phyloP scores from a whole-genome alignment of 495 filamentous ascomycete genomes.

The Penicillium antarcticum region DNA sequence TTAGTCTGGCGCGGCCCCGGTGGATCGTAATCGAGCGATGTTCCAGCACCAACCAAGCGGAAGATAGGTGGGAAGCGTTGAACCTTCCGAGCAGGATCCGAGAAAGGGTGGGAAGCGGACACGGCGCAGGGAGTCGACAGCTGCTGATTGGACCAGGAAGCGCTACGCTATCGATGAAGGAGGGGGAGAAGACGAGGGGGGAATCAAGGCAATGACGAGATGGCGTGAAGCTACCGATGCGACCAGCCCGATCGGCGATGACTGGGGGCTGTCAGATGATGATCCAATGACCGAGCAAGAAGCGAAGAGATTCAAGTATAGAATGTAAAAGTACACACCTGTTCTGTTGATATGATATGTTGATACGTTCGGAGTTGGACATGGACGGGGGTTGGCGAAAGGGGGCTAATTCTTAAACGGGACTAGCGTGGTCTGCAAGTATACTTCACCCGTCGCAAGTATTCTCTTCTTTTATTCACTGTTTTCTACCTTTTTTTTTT shows the following conservation, averaged over 20 bases:
- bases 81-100: slow-evolving; percentile 16
- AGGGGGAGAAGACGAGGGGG: slow-evolving; percentile 6
- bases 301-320: neutral
- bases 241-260: slow-evolving; percentile 25
- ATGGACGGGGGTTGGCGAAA: slow-evolving; percentile 1
- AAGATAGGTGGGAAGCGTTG: slow-evolving; percentile 13
- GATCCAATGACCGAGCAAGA: slow-evolving; percentile 13
- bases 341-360: too few relatives aligned
- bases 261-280: slow-evolving; percentile 28
- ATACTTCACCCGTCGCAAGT: neutral
- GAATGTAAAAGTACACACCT: neutral
- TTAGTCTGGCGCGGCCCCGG: slow-evolving; percentile 8
- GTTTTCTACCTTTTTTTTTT: neutral
- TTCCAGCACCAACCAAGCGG: slow-evolving; percentile 16
- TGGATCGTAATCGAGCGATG: slow-evolving; percentile 11
- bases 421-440: neutral
- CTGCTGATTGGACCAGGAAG: slow-evolving; percentile 27
- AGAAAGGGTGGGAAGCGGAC: slow-evolving; percentile 4
- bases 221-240: slow-evolving; percentile 28
- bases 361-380: neutral
- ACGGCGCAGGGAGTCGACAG: slow-evolving; percentile 2
- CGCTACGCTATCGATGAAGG: slow-evolving; percentile 19
- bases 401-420: neutral
- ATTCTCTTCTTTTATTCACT: neutral
- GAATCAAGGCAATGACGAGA: slow-evolving; percentile 24